Evolutionary conservation across 495 filamentous ascomycete species (phyloP), one percentile per base, ranked within the genome.

Genomic region (Bombardia bombarda): DNA sequence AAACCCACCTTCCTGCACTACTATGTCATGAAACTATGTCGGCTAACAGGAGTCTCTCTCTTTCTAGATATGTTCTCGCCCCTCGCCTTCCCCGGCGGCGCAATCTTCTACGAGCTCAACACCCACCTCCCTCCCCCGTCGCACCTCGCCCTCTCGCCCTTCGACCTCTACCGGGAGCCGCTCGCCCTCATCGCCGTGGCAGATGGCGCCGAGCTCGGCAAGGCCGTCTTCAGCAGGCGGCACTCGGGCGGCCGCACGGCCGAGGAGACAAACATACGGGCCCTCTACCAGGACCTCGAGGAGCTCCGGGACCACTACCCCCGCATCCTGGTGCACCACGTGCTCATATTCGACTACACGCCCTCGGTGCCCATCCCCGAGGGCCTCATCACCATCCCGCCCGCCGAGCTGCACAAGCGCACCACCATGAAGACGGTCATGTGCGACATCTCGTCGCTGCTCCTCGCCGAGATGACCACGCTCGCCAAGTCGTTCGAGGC

Each of bases 371-470:
- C 63, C 32, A 59, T 84, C 17, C 76, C 74, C 30, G 68, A 81
- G 50, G 78, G 74, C 30, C 71, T 93, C 24, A 67, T 85, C 26
- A 73, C 80, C 38, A 78, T 98, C 13, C 89, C 88, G n/a, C 74
- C 80, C 0, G 69, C 70, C 14, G 73, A 82, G 43, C 70, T 78
- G 16, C 86, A 79, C 25, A 85, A 80, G 58, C 75, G 79, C 33
- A 93, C 87, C n/a, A 95, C 86, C 3, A 90, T 94, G 70, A 95
- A 92, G 62, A 95, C 87, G 2, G 77, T 94, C 48, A 82, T 97
- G 73, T 95, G 92, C 57, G 89, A 96, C 62, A 77, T 95, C 35
- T 90, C 88, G 4, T 83, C 87, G 16, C 54, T 84, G 14, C 64
- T 99, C 30, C 71, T 99, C 18, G 86, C 83, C 8, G 90, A 96